Conservation (phyloP, 2,329 filamentous ascomycete species). For the Pseudovirgaria hyperparasitica region DNA sequence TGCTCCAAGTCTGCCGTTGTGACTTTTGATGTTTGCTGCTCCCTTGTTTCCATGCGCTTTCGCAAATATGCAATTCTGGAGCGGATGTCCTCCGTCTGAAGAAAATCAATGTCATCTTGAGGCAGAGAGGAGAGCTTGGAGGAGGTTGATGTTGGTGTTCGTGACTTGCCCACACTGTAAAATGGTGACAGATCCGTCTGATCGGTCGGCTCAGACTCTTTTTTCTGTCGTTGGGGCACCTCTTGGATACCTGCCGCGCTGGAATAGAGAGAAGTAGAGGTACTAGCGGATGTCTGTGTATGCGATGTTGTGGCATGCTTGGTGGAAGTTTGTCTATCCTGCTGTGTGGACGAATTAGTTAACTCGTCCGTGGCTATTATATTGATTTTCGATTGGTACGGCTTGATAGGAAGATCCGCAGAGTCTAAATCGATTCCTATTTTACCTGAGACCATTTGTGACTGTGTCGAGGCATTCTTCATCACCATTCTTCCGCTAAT, state of each 20-base stretch:
- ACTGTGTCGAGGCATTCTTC: neutral
- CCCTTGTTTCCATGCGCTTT: slow-evolving; percentile 6
- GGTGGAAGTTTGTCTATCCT: neutral
- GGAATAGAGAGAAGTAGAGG: neutral
- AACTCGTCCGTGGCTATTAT: neutral
- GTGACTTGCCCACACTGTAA: too few species aligned
- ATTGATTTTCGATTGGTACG: too few species aligned
- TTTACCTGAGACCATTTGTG: neutral
- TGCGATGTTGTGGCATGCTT: neutral
- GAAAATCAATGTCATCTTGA: slow-evolving; percentile 26
- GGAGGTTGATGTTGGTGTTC: slow-evolving; percentile 10
- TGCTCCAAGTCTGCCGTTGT: slow-evolving; percentile 15
- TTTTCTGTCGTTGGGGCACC: slow-evolving; percentile 1
- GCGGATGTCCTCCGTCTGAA: slow-evolving; percentile 29
- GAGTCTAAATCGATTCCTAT: too few species aligned
- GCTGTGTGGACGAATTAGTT: neutral
- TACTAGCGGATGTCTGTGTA: neutral
- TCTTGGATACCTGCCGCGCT: neutral
- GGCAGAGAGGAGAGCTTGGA: slow-evolving; percentile 20
- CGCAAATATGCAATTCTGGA: slow-evolving; percentile 28
- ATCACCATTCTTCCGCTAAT: slow-evolving; percentile 23
- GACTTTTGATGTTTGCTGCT: slow-evolving; percentile 7
- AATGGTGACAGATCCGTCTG: neutral
- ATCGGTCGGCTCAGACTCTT: slow-evolving; percentile 1
- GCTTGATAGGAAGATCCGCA: too few species aligned